Evolutionary conservation across 495 filamentous ascomycete genomes (phyloP).

Genomic region (Cercophora newfieldiana): DNA sequence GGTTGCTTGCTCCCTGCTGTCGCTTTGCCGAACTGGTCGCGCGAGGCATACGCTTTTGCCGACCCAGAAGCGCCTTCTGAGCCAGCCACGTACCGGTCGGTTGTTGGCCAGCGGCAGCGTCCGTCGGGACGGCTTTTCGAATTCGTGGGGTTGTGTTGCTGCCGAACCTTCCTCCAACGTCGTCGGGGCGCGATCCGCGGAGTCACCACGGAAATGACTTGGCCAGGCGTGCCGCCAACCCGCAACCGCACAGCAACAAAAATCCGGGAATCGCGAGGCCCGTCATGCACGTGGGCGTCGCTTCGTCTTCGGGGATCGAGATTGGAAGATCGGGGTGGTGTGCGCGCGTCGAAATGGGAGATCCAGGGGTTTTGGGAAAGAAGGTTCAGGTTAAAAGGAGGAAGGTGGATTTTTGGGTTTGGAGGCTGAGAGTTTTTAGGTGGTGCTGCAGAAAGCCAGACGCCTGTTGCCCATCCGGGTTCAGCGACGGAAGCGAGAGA

Average conservation of each 20-base stretch:
- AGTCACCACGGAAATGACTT: conserved; percentile 12
- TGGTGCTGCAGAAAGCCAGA: conserved; percentile 1
- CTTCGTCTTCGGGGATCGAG: neutral
- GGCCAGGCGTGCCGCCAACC: conserved; percentile 17
- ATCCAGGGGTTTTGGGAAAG: conserved; percentile 4
- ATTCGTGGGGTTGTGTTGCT: neutral
- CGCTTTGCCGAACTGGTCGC: conserved; percentile 64
- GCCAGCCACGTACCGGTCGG: conserved; percentile 40
- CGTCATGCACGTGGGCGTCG: conserved; percentile 17
- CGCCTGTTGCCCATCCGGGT: neutral
- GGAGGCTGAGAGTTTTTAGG: conserved; percentile 29
- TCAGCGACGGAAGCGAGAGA: conserved; percentile 7
- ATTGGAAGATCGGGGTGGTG: neutral
- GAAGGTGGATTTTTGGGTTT: conserved; percentile 37
- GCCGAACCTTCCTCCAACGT: neutral
- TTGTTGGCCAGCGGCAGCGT: conserved; percentile 12
- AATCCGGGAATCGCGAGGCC: neutral
- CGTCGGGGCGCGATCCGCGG: conserved; percentile 8
- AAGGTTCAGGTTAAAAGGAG: conserved; percentile 24
- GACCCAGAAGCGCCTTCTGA: conserved; percentile 54
- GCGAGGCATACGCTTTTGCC: conserved; percentile 69
- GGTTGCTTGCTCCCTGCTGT: conserved; percentile 62
- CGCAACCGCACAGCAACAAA: conserved; percentile 19
- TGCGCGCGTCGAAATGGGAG: neutral
- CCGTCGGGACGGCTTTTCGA: neutral